Evolutionary conservation across 139 green algal species (phyloP), one percentile per base, ranked within the genome.

Genomic region (Chara braunii): DNA sequence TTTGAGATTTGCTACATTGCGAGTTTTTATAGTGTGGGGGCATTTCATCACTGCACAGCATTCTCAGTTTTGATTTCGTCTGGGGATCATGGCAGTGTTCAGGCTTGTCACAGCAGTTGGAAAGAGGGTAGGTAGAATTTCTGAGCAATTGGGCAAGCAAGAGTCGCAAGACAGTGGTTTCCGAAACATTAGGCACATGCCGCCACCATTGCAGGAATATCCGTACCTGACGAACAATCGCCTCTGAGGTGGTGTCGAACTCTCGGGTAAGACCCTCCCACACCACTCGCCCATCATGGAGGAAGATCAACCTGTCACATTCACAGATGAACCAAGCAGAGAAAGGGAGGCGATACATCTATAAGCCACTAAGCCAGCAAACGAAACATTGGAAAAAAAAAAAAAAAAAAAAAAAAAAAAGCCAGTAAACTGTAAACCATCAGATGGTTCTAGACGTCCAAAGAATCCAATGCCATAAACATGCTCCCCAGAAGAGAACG

Each of bases 191-290:
- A n/a, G n/a, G n/a, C n/a, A n/a, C n/a, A n/a, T n/a, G n/a, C n/a
- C n/a, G n/a, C n/a, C n/a, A n/a, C n/a, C n/a, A n/a, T n/a, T n/a
- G n/a, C n/a, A n/a, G n/a, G n/a, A n/a, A n/a, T n/a, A n/a, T n/a
- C n/a, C n/a, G n/a, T n/a, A 99, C 97, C 79, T 99, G 94, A 8
- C 82, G 61, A 11, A 99, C 94, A 26, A 97, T 97, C 0, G 89
- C 85, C 60, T 95, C 87, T 14, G 91, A 70, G 0, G 86, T 93
- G 0, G 80, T 90, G 66, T 97, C 89, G 77, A 99, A 98, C 56
- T 99, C 92, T 7, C 70, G 56, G 6, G 83, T 79, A 3, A 57
- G 75, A 6, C 94, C 94, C 78, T 98, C 75, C 94, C 94, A 99
- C 31, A 95, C 93, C 28, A 99, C 94, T 31, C 75, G 77, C 24